Evolutionary conservation across 2,329 filamentous ascomycete genomes (phyloP), one percentile per base, ranked within the genome.

Genomic region (Rutstroemia sydowiana): DNA sequence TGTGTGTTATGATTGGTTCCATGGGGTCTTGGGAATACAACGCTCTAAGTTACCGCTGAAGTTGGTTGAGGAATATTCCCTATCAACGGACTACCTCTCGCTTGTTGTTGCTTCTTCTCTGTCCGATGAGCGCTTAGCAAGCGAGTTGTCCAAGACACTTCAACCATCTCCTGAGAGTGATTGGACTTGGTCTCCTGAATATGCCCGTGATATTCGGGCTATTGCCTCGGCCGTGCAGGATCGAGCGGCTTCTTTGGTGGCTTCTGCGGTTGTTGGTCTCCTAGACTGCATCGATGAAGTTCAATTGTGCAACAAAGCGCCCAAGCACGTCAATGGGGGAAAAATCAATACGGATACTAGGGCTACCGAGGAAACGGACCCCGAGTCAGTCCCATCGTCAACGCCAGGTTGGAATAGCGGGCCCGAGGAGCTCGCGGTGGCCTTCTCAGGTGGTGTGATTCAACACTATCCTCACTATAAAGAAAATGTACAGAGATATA

Each of bases 1-100:
- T 60, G 87, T 92, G 58, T 87, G 87, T 0, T 78, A 92, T 18
- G 88, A 93, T 65, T 92, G 91, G 68, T 88, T 92, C 84, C n/a
- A n/a, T n/a, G n/a, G n/a, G n/a, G n/a, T n/a, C n/a, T n/a, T n/a
- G n/a, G n/a, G n/a, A 90, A 86, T 0, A 55, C 52, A 20, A 45
- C 56, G 2, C 53, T 64, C 7, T n/a, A 34, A 2, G 57, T 65
- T 11, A 53, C 55, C 2, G 3, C 34, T 8, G 32, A 44, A 51
- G 36, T 51, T 65, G 2, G 44, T 21, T 13, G 23, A 56, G 45
- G 46, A 54, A 18, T 48, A 61, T 43, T 83, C 85, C 21, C 55
- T 65, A 5, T 31, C 36, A 18, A 16, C 48, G 10, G 36, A 28
- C n/a, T 5, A 37, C 5, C 48, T 51, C 5, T 40, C 41, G 14